Evolutionary conservation across 2,329 filamentous ascomycete genomes (phyloP), one percentile per base, ranked within the genome.

Genomic region (Myriosclerotinia curreyana): DNA sequence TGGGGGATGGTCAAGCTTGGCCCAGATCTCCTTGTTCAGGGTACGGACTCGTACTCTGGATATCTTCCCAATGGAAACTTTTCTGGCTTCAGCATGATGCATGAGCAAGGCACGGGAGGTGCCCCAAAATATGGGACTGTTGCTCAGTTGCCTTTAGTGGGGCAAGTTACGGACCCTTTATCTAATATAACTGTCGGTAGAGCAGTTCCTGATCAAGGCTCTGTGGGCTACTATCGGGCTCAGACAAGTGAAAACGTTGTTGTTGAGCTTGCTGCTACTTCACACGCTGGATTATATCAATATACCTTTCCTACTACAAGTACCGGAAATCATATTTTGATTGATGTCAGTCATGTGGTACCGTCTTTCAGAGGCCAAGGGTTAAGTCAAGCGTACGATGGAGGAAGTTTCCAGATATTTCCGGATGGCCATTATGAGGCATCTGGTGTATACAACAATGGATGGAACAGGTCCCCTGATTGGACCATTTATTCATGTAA

Each of bases 91-190:
- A 84, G 81, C 65, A 79, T 88, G 81, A 83, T 88, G 70, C 86
- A 88, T 68, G 85, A 88, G 71, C 83, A 82, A 66, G 86, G 86
- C 3, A 90, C 86, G 0, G 87, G 87, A 9, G 87, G 87, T 1
- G 85, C 85, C 1, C 86, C 87, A 0, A 90, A 89, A 73, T 90
- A 90, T 66, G 87, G 87, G 5, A 84, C 88, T 1, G 82, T 87
- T 40, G 78, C 83, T 1, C 85, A 87, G 73, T 78, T 87, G 74
- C 85, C 83, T 0, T 74, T 84, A 0, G 70, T 81, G 0, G 83
- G 83, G 0, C 72, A 71, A 20, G 74, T 86, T 50, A 70, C 68
- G 9, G 81, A 88, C 64, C 85, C 86, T 2, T 75, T 89, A 31
- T 78, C 76, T 5, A 80, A 83, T 66, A 77, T 83, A 42, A 83